phyloP scores from a whole-genome alignment of 306 rosid genomes.

The Gynostemma pentaphyllum region DNA sequence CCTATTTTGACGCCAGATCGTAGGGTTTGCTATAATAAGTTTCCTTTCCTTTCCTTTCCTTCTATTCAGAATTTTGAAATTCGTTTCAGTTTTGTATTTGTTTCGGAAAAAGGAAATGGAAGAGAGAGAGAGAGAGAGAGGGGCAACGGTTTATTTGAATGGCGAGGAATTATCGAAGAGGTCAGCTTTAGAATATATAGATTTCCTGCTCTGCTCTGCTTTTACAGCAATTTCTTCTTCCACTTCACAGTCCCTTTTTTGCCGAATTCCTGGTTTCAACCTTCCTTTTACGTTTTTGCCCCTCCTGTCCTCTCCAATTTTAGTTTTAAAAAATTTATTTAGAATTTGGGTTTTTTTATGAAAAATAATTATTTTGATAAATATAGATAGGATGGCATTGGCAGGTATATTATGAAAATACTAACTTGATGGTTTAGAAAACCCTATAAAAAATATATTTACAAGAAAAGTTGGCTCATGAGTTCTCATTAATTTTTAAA shows the following conservation, averaged over 20 bases:
- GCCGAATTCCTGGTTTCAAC: conserved; percentile 19
- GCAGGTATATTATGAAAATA: no score
- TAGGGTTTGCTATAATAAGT: not conserved
- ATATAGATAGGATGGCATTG: no score
- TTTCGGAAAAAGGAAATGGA: not conserved
- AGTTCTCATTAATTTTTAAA: no score
- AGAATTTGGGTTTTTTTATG: no score
- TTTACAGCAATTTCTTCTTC: no score
- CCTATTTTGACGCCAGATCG: not conserved
- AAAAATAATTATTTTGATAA: no score
- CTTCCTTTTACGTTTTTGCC: conserved; percentile 17
- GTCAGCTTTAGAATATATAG: conserved; percentile 20
- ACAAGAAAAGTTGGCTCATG: no score
- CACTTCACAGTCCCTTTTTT: conserved; percentile 28
- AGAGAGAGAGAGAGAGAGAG: not conserved
- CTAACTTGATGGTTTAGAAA: no score
- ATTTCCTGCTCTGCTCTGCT: no score
- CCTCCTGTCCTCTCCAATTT: not conserved
- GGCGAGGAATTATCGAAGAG: conserved; percentile 32
- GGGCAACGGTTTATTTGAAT: conserved; percentile 36
- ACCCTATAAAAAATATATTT: no score
- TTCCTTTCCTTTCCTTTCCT: not conserved
- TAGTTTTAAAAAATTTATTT: not conserved
- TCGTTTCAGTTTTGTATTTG: not conserved
- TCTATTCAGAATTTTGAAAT: not conserved